Evolutionary conservation across 2,329 filamentous ascomycete genomes (phyloP).

Genomic region (Polytolypa hystricis): DNA sequence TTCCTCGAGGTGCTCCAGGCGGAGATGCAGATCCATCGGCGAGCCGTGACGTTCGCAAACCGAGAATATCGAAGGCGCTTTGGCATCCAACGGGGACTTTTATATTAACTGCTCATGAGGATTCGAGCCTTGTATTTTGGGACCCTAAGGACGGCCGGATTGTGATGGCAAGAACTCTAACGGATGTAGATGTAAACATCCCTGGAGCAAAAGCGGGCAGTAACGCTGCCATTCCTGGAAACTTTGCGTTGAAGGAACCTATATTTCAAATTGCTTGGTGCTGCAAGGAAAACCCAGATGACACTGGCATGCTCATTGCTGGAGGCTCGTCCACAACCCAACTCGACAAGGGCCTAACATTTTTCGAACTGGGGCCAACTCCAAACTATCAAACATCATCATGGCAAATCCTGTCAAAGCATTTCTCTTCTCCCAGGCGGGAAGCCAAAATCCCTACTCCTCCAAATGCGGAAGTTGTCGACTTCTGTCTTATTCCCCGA

Average conservation of each 20-base stretch:
- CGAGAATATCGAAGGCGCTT: constrained; percentile 66
- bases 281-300: constrained; percentile 84
- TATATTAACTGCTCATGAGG: constrained; percentile 74
- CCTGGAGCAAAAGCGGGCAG: constrained; percentile 36
- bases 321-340: constrained; percentile 63
- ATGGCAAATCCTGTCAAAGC: constrained; percentile 69
- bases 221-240: constrained; percentile 33
- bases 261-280: constrained; percentile 81
- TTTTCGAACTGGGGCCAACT: constrained; percentile 79
- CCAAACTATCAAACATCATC: constrained; percentile 85
- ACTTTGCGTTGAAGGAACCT: constrained; percentile 56
- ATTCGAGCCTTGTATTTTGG: constrained; percentile 88
- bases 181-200: constrained; percentile 61
- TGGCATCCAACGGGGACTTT: constrained; percentile 97
- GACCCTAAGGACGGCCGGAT: constrained; percentile 80
- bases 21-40: constrained; percentile 55
- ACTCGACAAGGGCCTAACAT: constrained; percentile 65
- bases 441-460: constrained; percentile 65
- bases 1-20: constrained; percentile 75
- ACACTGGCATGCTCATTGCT: constrained; percentile 77
- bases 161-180: constrained; percentile 70
- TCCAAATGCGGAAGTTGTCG: constrained; percentile 60
- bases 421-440: constrained; percentile 66
- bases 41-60: constrained; percentile 53
- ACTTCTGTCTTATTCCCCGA: constrained; percentile 76